Percentiles rank a stretch among this genome's conserved stretches.
phyloP scores from a whole-genome alignment of 1,284 basidiomycete genomes.

The Quambalaria eucalypti region DNA sequence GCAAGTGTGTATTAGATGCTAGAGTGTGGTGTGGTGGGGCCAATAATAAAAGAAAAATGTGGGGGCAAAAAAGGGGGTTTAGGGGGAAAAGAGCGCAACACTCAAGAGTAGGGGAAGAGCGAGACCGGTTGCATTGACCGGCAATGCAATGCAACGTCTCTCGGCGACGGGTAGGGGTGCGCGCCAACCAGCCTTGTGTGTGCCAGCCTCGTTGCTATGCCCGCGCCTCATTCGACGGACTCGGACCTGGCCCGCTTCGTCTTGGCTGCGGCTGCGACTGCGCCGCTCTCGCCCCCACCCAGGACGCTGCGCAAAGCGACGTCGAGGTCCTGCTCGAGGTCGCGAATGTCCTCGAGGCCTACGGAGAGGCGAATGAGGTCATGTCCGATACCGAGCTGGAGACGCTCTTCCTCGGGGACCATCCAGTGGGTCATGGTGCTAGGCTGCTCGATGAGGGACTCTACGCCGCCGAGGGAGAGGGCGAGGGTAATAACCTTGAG shows the following conservation, averaged over 20 bases:
- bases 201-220: no score
- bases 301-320: slow-evolving; percentile 54
- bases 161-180: no score
- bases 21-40: neutral
- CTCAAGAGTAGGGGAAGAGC: no score
- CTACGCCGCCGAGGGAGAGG: slow-evolving; percentile 82
- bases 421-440: slow-evolving; percentile 49
- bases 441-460: slow-evolving; percentile 68
- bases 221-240: no score
- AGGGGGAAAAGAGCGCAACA: neutral
- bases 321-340: slow-evolving; percentile 67
- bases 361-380: slow-evolving; percentile 74
- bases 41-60: no score
- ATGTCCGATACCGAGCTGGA: slow-evolving; percentile 57
- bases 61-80: neutral
- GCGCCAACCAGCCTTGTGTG: no score
- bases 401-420: slow-evolving; percentile 62
- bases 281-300: neutral
- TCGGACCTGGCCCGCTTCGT: neutral
- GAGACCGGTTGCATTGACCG: no score
- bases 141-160: no score
- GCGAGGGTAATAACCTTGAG: slow-evolving; percentile 72
- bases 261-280: neutral
- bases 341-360: slow-evolving; percentile 77
- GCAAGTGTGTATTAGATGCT: neutral